A percentile compares a stretch with the other conserved stretches of the same genome.
Conservation (phyloP, 2,329 filamentous ascomycete genomes). For the Nothophaeocryptopus gaeumannii region DNA sequence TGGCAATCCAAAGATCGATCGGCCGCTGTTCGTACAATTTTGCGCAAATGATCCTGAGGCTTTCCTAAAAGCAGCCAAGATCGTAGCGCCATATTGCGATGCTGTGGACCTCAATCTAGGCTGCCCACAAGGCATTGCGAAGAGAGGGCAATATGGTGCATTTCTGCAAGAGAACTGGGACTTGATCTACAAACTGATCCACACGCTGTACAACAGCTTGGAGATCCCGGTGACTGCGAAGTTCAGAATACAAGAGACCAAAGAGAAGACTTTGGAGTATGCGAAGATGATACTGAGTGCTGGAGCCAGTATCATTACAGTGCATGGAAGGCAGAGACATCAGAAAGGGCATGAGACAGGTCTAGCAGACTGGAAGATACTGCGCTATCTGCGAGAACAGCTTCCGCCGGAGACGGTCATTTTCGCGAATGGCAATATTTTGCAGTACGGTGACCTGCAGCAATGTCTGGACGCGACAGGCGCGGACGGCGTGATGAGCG, state of each 20-base stretch:
- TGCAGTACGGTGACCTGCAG: conserved; percentile 75
- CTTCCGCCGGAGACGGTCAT: conserved; percentile 85
- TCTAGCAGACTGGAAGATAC: conserved; percentile 83
- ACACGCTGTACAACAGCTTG: conserved; percentile 74
- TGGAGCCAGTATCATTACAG: conserved; percentile 87
- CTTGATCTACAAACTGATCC: conserved; percentile 77
- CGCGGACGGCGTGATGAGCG: conserved; percentile 91
- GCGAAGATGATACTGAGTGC: conserved; percentile 81
- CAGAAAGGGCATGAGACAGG: conserved; percentile 97
- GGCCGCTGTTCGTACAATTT: conserved; percentile 93
- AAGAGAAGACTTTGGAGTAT: conserved; percentile 82
- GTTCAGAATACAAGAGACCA: conserved; percentile 83
- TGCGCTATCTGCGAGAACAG: conserved; percentile 77
- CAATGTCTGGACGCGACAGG: conserved; percentile 78
- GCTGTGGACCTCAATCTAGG: conserved; percentile 94
- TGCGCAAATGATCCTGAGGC: conserved; percentile 85
- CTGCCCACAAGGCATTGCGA: conserved; percentile 93
- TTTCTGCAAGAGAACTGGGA: conserved; percentile 93
- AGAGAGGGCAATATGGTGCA: conserved; percentile 84
- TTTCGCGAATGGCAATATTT: conserved; percentile 93
- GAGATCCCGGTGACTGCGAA: conserved; percentile 89
- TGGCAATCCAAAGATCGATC: conserved; percentile 78
- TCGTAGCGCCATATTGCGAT: conserved; percentile 84
- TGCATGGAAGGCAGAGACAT: conserved; percentile 83
- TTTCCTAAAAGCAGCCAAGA: conserved; percentile 72